Evolutionary conservation across 352 stramenopile species (phyloP), one percentile per base, ranked within the genome.

Genomic region (Stephanocyclus meneghinianus): DNA sequence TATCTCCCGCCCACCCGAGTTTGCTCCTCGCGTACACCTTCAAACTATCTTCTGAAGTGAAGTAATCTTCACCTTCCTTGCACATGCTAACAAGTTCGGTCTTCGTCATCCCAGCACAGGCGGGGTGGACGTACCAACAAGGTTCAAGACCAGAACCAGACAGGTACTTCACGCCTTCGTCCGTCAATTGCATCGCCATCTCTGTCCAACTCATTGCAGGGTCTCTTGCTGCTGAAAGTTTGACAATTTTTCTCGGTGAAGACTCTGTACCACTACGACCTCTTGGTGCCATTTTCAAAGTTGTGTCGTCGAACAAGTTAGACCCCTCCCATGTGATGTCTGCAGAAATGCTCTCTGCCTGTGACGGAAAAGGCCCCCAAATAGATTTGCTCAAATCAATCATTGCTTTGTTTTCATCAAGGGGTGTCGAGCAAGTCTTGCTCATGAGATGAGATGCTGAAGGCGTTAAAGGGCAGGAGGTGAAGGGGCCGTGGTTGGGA

Each of bases 61-160:
- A 83, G 45, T 80, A 86, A 76, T 83, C 73, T 35, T 59, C 29
- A n/a, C 74, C 74, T 32, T 69, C 44, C 11, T 60, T 70, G 45
- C 61, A 57, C 32, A 44, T 26, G 2, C 64, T 59, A 2, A 80
- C 21, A 26, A 26, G 30, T n/a, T 78, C 53, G 15, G 9, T 42
- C 51, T 80, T 80, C 0, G 37, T 56, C 18, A 76, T 76, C 8
- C 67, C 29, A 8, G 50, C 60, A 64, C 42, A 76, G 5, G 26
- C 51, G 6, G 78, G 78, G n/a, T 80, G 60, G 9, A 86, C 40
- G 13, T 73, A 86, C 60, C 67, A 76, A 35, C 55, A 80, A 30
- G 62, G 29, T 2, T 71, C 55, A 29, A 86, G 53, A 56, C 40
- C 60, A 32, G 37, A 63, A 21, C 78, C 78, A 37, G 8, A 2